Percentiles rank a stretch among this genome's conserved stretches.
Evolutionary conservation across 1,284 basidiomycete species (phyloP).

Genomic region (Spongispora temasekensis): DNA sequence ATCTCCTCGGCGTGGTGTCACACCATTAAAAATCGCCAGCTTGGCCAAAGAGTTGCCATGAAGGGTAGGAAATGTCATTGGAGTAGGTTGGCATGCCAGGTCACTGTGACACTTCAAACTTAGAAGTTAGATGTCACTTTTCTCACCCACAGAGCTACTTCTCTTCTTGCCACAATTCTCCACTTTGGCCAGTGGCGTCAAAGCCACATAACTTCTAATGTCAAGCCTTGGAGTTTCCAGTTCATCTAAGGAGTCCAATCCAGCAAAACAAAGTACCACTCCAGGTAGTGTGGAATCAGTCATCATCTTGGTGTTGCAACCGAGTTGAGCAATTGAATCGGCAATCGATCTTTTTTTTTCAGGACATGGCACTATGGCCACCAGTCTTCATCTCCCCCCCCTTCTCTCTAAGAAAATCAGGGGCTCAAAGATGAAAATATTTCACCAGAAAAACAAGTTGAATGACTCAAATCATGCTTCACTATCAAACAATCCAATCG

Average conservation of each 20-base stretch:
- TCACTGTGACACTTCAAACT: too few relatives aligned
- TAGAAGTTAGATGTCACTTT: too few relatives aligned
- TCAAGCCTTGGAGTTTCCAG: neutral
- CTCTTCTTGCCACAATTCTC: neutral
- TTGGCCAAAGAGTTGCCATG: neutral
- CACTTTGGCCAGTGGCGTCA: neutral
- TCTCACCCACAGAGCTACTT: neutral
- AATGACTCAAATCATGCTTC: neutral
- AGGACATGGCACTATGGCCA: neutral
- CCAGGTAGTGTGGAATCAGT: neutral
- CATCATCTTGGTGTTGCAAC: neutral
- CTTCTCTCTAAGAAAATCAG: neutral
- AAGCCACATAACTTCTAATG: neutral
- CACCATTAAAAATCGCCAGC: neutral
- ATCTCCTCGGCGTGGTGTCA: neutral
- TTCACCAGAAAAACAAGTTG: neutral
- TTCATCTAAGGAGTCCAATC: neutral
- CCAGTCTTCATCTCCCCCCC: neutral
- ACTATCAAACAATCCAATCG: neutral
- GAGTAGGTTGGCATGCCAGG: too few relatives aligned
- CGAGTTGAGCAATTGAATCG: too few relatives aligned
- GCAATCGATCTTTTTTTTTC: neutral
- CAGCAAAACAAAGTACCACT: neutral
- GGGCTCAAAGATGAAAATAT: neutral
- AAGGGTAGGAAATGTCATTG: too few relatives aligned